phyloP scores from a whole-genome alignment of 2,329 filamentous ascomycete species.

The Pseudogymnoascus sp. region DNA sequence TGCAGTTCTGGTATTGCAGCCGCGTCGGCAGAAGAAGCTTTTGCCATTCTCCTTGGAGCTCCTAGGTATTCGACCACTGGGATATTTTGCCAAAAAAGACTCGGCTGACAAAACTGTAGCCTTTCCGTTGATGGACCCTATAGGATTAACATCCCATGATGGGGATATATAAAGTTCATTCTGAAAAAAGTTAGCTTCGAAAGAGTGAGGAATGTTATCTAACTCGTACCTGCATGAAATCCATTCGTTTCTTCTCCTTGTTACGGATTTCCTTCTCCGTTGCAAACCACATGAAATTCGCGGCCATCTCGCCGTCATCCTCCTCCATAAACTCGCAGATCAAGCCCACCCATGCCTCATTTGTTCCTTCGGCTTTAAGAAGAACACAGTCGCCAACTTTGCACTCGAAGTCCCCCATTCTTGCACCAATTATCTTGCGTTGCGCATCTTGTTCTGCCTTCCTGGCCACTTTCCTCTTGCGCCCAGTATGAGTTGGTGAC shows the following conservation, averaged over 20 bases:
- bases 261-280: constrained; percentile 83
- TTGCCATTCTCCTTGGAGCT: constrained; percentile 70
- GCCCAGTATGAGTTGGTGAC: constrained; percentile 15
- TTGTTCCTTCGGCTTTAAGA: constrained; percentile 76
- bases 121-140: constrained; percentile 84
- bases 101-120: constrained; percentile 69
- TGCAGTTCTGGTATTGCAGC: constrained; percentile 79
- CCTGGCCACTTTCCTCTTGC: constrained; percentile 23
- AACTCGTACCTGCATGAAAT: constrained; percentile 56
- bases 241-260: constrained; percentile 69
- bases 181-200: constrained; percentile 32
- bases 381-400: constrained; percentile 74
- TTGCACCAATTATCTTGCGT: constrained; percentile 64
- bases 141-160: constrained; percentile 76
- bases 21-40: constrained; percentile 80
- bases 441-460: constrained; percentile 25
- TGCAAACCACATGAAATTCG: constrained; percentile 93
- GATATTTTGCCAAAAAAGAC: constrained; percentile 59
- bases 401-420: constrained; percentile 74
- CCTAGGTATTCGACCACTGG: constrained; percentile 64
- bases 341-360: constrained; percentile 87
- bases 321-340: constrained; percentile 73
- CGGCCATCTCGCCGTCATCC: constrained; percentile 67
- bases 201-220: background rate
- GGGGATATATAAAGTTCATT: constrained; percentile 91